Conservation (phyloP, 2,329 filamentous ascomycete genomes). For the Talaromyces sp. region DNA sequence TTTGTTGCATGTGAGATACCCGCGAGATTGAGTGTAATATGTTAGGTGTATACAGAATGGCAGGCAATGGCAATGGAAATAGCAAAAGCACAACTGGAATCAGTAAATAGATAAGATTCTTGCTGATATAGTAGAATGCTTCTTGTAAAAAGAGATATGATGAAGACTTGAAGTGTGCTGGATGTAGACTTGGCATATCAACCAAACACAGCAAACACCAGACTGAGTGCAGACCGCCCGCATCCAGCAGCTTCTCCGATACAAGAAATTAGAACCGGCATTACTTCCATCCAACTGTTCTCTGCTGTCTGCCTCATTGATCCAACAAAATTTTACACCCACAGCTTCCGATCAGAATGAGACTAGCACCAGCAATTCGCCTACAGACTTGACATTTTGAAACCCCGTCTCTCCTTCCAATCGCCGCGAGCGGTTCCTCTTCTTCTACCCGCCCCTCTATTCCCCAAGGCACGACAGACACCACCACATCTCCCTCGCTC, state of each 20-base stretch:
- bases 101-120: not conserved
- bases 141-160: not conserved
- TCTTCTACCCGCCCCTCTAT: not conserved
- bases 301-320: not conserved
- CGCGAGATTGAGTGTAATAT: not conserved
- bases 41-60: not conserved
- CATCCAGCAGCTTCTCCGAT: not conserved
- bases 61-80: not conserved
- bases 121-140: not conserved
- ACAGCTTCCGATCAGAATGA: not conserved
- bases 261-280: not conserved
- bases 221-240: not conserved
- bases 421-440: not conserved
- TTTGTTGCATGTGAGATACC: not conserved
- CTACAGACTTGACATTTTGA: constrained; percentile 8
- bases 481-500: not conserved
- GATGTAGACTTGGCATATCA: not conserved
- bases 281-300: not conserved
- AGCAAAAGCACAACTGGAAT: not conserved
- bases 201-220: not conserved
- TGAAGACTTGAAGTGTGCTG: not conserved
- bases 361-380: not conserved
- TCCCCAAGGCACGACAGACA: not conserved
- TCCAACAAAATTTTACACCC: not conserved
- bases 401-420: not conserved